Evolutionary conservation across 164 flowering plant genomes (phyloP), one percentile per base, ranked within the genome.

Genomic region (Cinnamomum micranthum): DNA sequence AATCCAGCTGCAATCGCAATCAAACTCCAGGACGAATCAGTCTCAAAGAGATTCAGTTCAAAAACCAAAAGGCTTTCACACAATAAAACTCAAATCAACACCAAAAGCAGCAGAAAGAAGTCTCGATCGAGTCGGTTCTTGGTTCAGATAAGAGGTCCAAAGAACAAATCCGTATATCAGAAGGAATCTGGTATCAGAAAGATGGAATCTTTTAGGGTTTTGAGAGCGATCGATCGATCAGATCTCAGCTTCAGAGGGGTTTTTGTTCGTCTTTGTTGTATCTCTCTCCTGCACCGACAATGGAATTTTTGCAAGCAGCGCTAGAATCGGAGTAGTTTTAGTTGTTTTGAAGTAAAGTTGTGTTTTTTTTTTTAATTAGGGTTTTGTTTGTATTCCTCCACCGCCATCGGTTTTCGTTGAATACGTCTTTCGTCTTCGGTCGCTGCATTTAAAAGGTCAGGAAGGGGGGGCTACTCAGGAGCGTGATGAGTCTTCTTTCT

Each of bases 251-350:
- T 31, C 6, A 31, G 35, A 31, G 35, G 35, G 6, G 6, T 31
- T 31, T 5, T 31, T 58, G 62, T 73, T 73, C 20, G 25, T 25
- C 69, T 62, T 52, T 67, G 11, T 31, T 67, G 11, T 67, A 14
- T 67, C n/a, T 69, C n/a, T 69, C n/a, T 58, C 64, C 65, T 50
- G 19, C 75, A 65, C 75, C 75, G 69, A 73, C 75, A 72, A 60
- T 24, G 59, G 69, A 63, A 24, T 63, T 64, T 35, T 24, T 41
- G 22, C 27, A 73, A 73, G 64, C 75, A 17, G 20, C 14, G 59
- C 17, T 12, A 52, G 19, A 15, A 15, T 11, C 3, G 58, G 59
- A 52, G 19, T 41, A 19, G 22, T 41, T 25, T 64, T 25, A 17
- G 47, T 9, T 15, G 11, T 67, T 31, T 17, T 13, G 67, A 13